Conservation (phyloP, 441 rosid species). For the Pelargonium fulgidum region DNA sequence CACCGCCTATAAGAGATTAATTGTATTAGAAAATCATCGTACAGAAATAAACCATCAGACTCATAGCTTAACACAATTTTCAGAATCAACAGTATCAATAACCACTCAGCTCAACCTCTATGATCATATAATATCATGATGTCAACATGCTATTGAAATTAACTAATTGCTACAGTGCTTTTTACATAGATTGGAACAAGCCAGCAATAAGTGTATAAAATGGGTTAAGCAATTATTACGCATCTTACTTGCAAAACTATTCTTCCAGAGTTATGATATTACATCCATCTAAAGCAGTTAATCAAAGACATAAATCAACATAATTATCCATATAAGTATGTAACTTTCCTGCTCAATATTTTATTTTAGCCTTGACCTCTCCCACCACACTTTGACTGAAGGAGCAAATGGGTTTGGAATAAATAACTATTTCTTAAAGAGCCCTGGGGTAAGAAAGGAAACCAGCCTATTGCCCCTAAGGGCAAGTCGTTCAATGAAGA, state of each 20-base stretch:
- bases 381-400: not conserved
- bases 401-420: not conserved
- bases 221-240: not conserved
- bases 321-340: no score
- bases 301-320: no score
- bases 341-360: not conserved
- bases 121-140: not conserved
- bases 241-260: not conserved
- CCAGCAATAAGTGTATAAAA: not conserved
- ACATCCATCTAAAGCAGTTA: not conserved
- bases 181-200: not conserved
- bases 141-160: not conserved
- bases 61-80: no score
- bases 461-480: not conserved
- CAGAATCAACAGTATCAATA: no score
- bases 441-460: not conserved
- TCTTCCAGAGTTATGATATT: not conserved
- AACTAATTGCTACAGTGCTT: not conserved
- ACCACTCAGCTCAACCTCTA: not conserved
- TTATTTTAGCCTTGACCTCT: not conserved
- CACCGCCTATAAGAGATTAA: slow-evolving; percentile 30
- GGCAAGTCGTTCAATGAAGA: not conserved
- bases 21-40: slow-evolving; percentile 13
- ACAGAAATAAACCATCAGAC: not conserved
- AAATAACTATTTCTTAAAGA: no score